Percentiles rank a stretch among this genome's conserved stretches.
phyloP scores from a whole-genome alignment of 306 rosid genomes.

The Astragalus glycyphyllos region DNA sequence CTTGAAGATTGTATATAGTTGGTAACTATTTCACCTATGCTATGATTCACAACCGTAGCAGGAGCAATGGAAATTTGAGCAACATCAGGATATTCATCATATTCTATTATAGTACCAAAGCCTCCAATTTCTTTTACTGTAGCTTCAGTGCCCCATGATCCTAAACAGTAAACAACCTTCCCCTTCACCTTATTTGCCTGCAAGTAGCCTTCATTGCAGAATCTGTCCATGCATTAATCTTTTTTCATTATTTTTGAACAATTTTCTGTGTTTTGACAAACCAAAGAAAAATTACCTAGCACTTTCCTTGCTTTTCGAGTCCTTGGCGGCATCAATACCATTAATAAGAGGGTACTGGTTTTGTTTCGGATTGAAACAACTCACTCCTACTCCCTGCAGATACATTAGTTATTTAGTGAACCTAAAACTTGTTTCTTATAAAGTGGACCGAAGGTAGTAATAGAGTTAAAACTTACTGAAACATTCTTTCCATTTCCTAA shows the following conservation, averaged over 20 bases:
- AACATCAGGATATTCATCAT: conserved; percentile 57
- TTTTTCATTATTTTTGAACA: conserved; percentile 9
- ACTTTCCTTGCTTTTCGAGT: conserved; percentile 49
- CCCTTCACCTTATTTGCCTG: conserved; percentile 68
- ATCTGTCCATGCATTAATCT: conserved; percentile 42
- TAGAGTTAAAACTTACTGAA: conserved; percentile 58
- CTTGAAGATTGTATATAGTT: conserved; percentile 65
- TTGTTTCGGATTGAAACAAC: conserved; percentile 60
- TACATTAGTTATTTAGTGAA: too few species aligned
- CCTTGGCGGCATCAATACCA: conserved; percentile 67
- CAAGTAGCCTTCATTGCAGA: conserved; percentile 48
- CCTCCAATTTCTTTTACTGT: conserved; percentile 70
- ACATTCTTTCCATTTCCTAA: conserved; percentile 76
- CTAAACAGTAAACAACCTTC: conserved; percentile 67
- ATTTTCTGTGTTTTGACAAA: not conserved
- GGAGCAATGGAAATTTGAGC: conserved; percentile 87
- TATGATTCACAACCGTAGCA: conserved; percentile 61
- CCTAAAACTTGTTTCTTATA: too few species aligned
- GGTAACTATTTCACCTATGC: conserved; percentile 50
- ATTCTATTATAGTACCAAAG: conserved; percentile 60
- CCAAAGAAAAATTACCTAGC: conserved; percentile 56
- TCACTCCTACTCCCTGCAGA: conserved; percentile 81
- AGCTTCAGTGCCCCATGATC: conserved; percentile 65
- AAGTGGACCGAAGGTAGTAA: too few species aligned
- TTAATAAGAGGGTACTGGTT: conserved; percentile 64